These are phyloP conservation scores for Penicillium subrubescens DNA, from an alignment of 495 filamentous ascomycete species.

Conservation along the genomic window DNA sequence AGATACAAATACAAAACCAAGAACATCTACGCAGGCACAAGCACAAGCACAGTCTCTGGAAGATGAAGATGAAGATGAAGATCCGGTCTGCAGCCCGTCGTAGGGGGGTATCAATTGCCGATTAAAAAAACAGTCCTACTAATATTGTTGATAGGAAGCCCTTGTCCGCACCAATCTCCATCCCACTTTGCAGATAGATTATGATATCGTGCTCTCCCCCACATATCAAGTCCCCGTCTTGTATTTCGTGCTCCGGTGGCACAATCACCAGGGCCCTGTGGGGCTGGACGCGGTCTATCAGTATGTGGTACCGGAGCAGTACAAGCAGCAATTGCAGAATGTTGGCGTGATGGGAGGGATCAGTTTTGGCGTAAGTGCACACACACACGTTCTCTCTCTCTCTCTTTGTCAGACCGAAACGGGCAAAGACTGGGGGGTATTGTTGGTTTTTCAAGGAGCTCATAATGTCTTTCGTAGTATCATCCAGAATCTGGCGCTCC, in stretches of 20 bases:
- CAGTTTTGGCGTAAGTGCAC: conserved; percentile 68
- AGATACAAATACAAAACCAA: background rate
- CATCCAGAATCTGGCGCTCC: conserved; percentile 76
- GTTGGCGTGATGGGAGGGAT: conserved; percentile 73
- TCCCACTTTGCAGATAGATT: conserved; percentile 44
- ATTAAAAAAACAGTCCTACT: conserved; percentile 23
- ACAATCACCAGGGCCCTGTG: conserved; percentile 59
- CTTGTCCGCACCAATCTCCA: conserved; percentile 32
- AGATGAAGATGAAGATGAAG: conserved; percentile 34
- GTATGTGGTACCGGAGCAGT: conserved; percentile 65
- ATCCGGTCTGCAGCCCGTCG: conserved; percentile 34
- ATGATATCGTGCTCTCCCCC: conserved; percentile 56
- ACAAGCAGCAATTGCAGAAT: conserved; percentile 55
- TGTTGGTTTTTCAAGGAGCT: conserved; percentile 33
- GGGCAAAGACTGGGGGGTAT: background rate
- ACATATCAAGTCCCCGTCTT: conserved; percentile 56
- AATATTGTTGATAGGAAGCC: conserved; percentile 40
- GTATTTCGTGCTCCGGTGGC: conserved; percentile 58
- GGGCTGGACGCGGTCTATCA: conserved; percentile 70
- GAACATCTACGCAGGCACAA: conserved; percentile 1
- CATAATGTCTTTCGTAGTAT: conserved; percentile 61
- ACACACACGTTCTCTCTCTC: background rate
- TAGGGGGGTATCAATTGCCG: conserved; percentile 9
- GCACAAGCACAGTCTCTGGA: conserved; percentile 17
- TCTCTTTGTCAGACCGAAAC: background rate